Evolutionary conservation across 2,329 filamentous ascomycete genomes (phyloP), one percentile per base, ranked within the genome.

Genomic region (Pyricularia grisea): DNA sequence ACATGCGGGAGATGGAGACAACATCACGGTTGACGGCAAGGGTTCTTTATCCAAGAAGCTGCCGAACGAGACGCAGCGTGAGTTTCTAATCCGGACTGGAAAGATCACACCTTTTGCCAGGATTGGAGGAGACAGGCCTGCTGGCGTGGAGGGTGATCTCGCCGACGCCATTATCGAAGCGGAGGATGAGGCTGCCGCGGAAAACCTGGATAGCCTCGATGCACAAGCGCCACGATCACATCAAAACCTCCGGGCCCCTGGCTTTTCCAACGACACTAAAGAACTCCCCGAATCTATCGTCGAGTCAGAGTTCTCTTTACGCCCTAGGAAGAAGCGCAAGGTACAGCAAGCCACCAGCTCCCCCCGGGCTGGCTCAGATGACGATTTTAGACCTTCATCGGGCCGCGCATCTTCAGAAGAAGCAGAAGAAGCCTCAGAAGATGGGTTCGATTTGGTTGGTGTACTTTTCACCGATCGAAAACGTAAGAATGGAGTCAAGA

Each of bases 51-150:
- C 76, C 17, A 84, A 85, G 70, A 88, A 87, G 68, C 79, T 94
- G 69, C 88, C 92, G 1, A 92, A 92, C 70, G 95, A 98, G 80
- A 93, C 87, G 28, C 89, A 92, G 71, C 88, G 94, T 67, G 94
- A 97, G 65, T 99, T 92, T 76, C 85, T 99, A 65, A 95, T 99
- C 66, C 89, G 95, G 31, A 99, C 94, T 0, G 95, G 95, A 71
- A 98, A 98, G 80, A 98, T 99, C 73, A 99, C 95, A 0, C 95
- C 95, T 0, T 99, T 99, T 75, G 92, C 93, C 9, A 92, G 90
- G 72, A 86, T 97, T 73, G 88, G 88, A 30, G 84, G 87, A 17
- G 84, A 87, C n/a, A 81, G 88, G 1, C 83, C 83, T 3, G 82
- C 87, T 31, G 87, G 85, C 3, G 83, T 88, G 2, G 84, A 89